A percentile compares a stretch with the other conserved stretches of the same genome.
phyloP scores from a whole-genome alignment of 2,329 filamentous ascomycete species.

The Endoconidiophora laricicola region DNA sequence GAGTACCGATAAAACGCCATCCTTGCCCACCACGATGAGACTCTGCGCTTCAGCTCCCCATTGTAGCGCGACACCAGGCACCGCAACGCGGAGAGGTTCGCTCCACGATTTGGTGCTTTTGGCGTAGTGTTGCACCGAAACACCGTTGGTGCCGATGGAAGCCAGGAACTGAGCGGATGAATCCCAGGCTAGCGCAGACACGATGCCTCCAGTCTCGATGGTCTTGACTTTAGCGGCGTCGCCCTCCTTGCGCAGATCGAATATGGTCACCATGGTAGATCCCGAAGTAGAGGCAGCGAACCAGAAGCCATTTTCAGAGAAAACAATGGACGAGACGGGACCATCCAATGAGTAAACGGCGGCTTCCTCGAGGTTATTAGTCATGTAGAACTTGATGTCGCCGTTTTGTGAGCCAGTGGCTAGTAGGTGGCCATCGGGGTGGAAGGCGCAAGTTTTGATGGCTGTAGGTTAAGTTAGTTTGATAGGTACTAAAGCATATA shows the following conservation, averaged over 20 bases:
- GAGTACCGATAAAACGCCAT: slow-evolving; percentile 61
- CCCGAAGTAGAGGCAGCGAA: slow-evolving; percentile 68
- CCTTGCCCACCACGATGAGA: slow-evolving; percentile 55
- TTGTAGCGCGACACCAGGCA: slow-evolving; percentile 52
- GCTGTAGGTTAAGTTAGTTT: slow-evolving; percentile 28
- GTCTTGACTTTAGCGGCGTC: slow-evolving; percentile 66
- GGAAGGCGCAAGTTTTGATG: slow-evolving; percentile 66
- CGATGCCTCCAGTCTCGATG: slow-evolving; percentile 67
- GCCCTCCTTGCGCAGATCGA: slow-evolving; percentile 83
- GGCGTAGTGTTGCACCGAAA: slow-evolving; percentile 77
- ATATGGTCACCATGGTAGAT: slow-evolving; percentile 66
- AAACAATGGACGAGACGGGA: slow-evolving; percentile 59
- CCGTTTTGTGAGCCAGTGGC: slow-evolving; percentile 67
- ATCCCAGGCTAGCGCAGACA: slow-evolving; percentile 71
- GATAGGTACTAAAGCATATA: not conserved
- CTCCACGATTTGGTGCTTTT: slow-evolving; percentile 82
- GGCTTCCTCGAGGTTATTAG: slow-evolving; percentile 60
- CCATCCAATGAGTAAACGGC: slow-evolving; percentile 55
- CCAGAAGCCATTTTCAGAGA: slow-evolving; percentile 96
- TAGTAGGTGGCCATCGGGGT: slow-evolving; percentile 90
- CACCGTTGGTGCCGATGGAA: slow-evolving; percentile 58
- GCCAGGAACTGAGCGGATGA: slow-evolving; percentile 90
- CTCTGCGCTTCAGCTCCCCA: slow-evolving; percentile 66
- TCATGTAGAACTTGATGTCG: slow-evolving; percentile 77
- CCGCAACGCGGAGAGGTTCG: slow-evolving; percentile 62